These are phyloP conservation scores for Penicillium crystallinum DNA, from an alignment of 495 filamentous ascomycete genomes.

Conservation along the genomic window DNA sequence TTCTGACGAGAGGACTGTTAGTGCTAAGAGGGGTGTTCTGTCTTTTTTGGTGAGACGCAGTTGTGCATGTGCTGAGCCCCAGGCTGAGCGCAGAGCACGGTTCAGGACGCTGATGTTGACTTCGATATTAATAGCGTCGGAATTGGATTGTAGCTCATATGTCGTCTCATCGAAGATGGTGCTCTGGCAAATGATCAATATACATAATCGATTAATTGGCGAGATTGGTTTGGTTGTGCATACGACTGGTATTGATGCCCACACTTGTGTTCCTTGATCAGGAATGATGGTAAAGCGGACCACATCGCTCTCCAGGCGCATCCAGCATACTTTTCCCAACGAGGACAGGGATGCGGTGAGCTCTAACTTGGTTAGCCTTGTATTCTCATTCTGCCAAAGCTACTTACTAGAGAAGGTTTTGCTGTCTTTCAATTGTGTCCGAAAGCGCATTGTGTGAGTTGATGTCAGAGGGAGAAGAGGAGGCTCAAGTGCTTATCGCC, in stretches of 20 bases:
- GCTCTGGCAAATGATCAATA: conserved; percentile 43
- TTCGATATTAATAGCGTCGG: conserved; percentile 85
- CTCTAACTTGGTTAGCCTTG: conserved; percentile 46
- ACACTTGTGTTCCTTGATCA: conserved; percentile 90
- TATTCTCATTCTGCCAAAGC: not conserved
- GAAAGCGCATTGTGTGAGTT: conserved; percentile 65
- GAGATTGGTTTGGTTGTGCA: conserved; percentile 15
- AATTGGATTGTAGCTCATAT: conserved; percentile 81
- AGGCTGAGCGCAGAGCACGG: conserved; percentile 80
- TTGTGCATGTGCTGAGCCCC: conserved; percentile 67
- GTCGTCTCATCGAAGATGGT: conserved; percentile 72
- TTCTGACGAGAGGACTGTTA: conserved; percentile 68
- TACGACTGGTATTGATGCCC: conserved; percentile 65
- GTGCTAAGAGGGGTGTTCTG: conserved; percentile 71
- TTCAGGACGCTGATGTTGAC: conserved; percentile 75
- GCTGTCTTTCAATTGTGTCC: conserved; percentile 72
- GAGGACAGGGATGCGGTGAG: conserved; percentile 79
- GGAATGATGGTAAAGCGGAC: conserved; percentile 94
- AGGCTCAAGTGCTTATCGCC: conserved; percentile 18
- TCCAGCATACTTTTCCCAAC: conserved; percentile 88
- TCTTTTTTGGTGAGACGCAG: conserved; percentile 92
- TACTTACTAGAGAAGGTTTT: conserved; percentile 75
- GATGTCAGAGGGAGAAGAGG: conserved; percentile 4
- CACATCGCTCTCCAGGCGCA: conserved; percentile 77
- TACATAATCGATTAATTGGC: not conserved